Percentiles rank a stretch among this genome's conserved stretches.
Evolutionary conservation across 1,284 basidiomycete species (phyloP).

Genomic region (Caloboletus firmus): DNA sequence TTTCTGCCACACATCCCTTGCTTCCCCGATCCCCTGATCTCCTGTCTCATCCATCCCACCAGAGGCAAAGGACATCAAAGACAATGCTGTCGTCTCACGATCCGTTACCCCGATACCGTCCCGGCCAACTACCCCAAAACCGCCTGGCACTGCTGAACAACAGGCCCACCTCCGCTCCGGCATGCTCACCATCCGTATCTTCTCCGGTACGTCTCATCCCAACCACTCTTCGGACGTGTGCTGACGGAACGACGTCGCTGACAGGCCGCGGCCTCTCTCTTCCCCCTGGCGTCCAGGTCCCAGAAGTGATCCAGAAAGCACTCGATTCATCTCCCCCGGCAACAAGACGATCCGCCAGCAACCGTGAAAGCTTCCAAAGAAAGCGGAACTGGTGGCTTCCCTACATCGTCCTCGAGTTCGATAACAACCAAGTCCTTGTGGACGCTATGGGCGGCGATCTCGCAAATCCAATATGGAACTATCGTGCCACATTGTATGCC

Average conservation of each 20-base stretch:
- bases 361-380: constrained; percentile 85
- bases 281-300: constrained; percentile 72
- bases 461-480: constrained; percentile 89
- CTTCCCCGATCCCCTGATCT: constrained; percentile 2
- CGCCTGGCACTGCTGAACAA: constrained; percentile 48
- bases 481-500: constrained; percentile 90
- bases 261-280: constrained; percentile 74
- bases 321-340: constrained; percentile 57
- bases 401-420: constrained; percentile 96
- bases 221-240: accelerated
- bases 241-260: background rate
- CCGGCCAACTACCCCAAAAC: constrained; percentile 68
- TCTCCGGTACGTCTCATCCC: constrained; percentile 60
- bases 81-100: constrained; percentile 65
- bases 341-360: constrained; percentile 57
- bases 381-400: constrained; percentile 96
- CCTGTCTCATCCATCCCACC: constrained; percentile 2
- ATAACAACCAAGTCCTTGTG: constrained; percentile 98
- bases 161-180: constrained; percentile 71
- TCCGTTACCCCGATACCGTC: constrained; percentile 75
- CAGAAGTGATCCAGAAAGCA: constrained; percentile 84
- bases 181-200: constrained; percentile 84
- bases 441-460: constrained; percentile 94
- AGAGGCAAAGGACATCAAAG: constrained; percentile 68
- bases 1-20: background rate